Conservation (phyloP, 176 grass and related monocot genomes). For the Bromus sterilis region DNA sequence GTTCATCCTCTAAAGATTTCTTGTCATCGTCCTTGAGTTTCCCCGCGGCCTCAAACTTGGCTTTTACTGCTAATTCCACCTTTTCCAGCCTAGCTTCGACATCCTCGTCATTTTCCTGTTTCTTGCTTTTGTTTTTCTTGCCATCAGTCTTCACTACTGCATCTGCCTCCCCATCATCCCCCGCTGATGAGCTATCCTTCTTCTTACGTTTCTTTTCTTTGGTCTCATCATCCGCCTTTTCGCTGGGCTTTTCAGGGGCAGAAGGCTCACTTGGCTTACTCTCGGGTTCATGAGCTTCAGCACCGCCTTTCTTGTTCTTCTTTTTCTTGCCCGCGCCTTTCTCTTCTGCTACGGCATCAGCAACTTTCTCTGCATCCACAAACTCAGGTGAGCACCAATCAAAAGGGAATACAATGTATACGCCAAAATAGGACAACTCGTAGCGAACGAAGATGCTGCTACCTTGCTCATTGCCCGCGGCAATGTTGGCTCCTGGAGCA, state of each 20-base stretch:
- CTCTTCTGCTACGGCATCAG: background rate
- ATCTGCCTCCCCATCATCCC: background rate
- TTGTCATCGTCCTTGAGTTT: constrained; percentile 19
- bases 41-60: background rate
- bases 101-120: constrained; percentile 26
- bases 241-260: background rate
- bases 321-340: constrained; percentile 40
- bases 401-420: background rate
- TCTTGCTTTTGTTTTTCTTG: constrained; percentile 58
- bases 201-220: constrained; percentile 54
- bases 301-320: constrained; percentile 13
- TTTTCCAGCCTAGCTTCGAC: constrained; percentile 32
- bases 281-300: background rate
- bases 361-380: background rate
- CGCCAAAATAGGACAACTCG: background rate
- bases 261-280: constrained; percentile 7
- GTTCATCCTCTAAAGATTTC: constrained; percentile 13
- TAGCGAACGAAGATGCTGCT: background rate
- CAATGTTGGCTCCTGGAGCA: background rate
- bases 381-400: background rate
- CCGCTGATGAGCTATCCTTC: background rate
- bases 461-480: constrained; percentile 41
- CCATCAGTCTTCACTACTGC: background rate
- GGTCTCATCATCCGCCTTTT: constrained; percentile 1
- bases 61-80: background rate